Percentiles rank a stretch among this genome's conserved stretches.
These are phyloP conservation scores for Aspergillus tubingensis DNA, from an alignment of 2,329 filamentous ascomycete genomes.

Conservation along the genomic window DNA sequence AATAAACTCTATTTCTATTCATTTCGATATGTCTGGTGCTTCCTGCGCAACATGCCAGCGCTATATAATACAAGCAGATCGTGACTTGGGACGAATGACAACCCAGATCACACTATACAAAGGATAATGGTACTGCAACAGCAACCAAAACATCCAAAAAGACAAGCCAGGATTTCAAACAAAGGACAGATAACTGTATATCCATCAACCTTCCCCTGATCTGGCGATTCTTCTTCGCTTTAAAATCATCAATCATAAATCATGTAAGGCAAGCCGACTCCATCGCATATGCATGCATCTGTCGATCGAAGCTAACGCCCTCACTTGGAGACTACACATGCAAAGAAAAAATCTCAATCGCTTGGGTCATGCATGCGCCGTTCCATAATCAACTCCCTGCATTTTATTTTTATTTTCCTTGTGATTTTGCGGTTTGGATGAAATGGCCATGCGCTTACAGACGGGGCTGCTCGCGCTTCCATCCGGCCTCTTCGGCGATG, in stretches of 20 bases:
- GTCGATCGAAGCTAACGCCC: not conserved
- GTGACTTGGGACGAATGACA: not conserved
- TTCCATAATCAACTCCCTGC: not conserved
- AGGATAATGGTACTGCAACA: not conserved
- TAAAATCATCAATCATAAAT: slow-evolving; percentile 20
- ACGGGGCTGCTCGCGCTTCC: slow-evolving; percentile 57
- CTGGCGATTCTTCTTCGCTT: not conserved
- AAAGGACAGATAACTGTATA: not conserved
- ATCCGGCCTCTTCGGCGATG: slow-evolving; percentile 72
- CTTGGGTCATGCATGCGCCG: not conserved
- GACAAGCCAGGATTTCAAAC: not conserved
- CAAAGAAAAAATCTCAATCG: not conserved
- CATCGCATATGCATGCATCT: not conserved
- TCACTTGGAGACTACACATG: not conserved
- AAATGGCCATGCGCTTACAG: slow-evolving; percentile 21
- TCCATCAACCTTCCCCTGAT: not conserved
- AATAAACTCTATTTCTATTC: not conserved
- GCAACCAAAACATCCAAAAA: not conserved
- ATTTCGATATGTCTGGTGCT: not conserved
- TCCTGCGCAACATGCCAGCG: slow-evolving; percentile 1
- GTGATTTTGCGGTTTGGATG: too few relatives aligned
- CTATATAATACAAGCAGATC: slow-evolving; percentile 3
- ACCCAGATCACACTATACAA: not conserved
- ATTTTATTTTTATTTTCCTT: not conserved
- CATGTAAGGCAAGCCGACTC: not conserved